Evolutionary conservation across 2,329 filamentous ascomycete species (phyloP).

Genomic region (Thelonectria blattea): DNA sequence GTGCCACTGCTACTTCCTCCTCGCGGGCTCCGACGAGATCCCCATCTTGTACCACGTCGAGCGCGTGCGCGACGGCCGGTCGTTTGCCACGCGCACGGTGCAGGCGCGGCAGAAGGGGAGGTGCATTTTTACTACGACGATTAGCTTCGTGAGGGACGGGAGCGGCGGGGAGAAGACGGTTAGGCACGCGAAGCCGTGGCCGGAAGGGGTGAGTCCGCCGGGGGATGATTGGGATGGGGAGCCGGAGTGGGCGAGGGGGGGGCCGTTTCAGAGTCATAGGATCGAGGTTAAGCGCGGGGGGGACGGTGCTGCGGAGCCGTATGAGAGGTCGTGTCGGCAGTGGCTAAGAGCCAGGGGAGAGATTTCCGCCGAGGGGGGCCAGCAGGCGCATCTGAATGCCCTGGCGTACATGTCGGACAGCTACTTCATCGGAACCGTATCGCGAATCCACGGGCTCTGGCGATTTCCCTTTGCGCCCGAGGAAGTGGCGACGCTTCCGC

Average conservation of each 20-base stretch:
- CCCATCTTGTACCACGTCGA: constrained; percentile 96
- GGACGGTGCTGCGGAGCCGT: constrained; percentile 56
- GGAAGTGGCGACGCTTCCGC: constrained; percentile 58
- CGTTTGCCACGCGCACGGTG: constrained; percentile 92
- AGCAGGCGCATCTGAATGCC: constrained; percentile 82
- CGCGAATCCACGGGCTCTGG: constrained; percentile 81
- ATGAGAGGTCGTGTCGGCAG: constrained; percentile 71
- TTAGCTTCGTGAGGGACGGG: constrained; percentile 80
- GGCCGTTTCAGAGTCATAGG: constrained; percentile 55
- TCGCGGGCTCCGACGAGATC: constrained; percentile 83
- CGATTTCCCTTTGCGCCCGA: constrained; percentile 66
- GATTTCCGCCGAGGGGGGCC: constrained; percentile 76
- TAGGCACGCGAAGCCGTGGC: constrained; percentile 69
- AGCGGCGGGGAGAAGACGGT: constrained; percentile 60
- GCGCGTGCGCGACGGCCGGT: constrained; percentile 86
- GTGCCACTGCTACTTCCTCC: constrained; percentile 99
- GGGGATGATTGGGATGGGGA: constrained; percentile 51
- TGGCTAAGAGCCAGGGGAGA: constrained; percentile 78
- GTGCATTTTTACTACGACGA: constrained; percentile 94
- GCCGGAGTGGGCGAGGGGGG: constrained; percentile 56
- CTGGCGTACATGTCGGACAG: constrained; percentile 93
- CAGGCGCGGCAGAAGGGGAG: constrained; percentile 88
- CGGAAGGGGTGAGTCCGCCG: constrained; percentile 48
- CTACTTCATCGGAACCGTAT: constrained; percentile 91
- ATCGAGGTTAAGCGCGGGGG: constrained; percentile 48